Base-by-base conservation (phyloP, 2,329 filamentous ascomycete species). In the Pseudogymnoascus sp. region DNA sequence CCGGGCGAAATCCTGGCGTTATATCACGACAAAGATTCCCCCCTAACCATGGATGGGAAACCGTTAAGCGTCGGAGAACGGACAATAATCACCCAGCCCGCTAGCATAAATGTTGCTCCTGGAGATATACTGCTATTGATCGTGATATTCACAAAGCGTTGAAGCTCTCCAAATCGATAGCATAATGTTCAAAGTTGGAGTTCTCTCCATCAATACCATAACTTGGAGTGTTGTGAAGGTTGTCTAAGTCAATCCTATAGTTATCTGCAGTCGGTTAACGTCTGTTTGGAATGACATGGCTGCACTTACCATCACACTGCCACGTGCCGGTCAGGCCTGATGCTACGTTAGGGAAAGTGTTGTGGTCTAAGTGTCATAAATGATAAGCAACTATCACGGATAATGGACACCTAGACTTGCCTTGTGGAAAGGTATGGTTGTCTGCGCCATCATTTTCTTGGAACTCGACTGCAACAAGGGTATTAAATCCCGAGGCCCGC, bases 41-140 rank as follows among this genome's bases (percentile, higher is more conserved):
- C 45, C 45, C 22, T 55, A 55, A 55, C 45, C 22, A 55, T 55
- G 9, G 45, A 55, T 55, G 45, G 45, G 45, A 55, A 55, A 55
- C 45, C 22, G 45, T 55, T 55, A 55, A 55, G 14, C 45, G 45
- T 55, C 9, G 9, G 45, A 55, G 45, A 55, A 55, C 45, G 45
- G 22, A 55, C 45, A 55, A 55, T 55, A 55, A 55, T 55, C 22
- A 55, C 45, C 22, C 22, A 55, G 9, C 45, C 45, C 22, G 22
- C 45, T 25, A 55, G 8, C 45, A 55, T 55, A 55, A 55, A 55
- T 28, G 45, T 55, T 55, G 22, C 45, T 55, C 45, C 45, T 55
- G 9, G 45, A 5, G 9, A 55, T 55, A 55, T 25, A 2, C 45
- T 55, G 22, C 45, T 55, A 55, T 28, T 55, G 22, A 55, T 55